A percentile compares a stretch with the other conserved stretches of the same genome.
phyloP scores from a whole-genome alignment of 805 yeast species.

The Pichia eremophila region DNA sequence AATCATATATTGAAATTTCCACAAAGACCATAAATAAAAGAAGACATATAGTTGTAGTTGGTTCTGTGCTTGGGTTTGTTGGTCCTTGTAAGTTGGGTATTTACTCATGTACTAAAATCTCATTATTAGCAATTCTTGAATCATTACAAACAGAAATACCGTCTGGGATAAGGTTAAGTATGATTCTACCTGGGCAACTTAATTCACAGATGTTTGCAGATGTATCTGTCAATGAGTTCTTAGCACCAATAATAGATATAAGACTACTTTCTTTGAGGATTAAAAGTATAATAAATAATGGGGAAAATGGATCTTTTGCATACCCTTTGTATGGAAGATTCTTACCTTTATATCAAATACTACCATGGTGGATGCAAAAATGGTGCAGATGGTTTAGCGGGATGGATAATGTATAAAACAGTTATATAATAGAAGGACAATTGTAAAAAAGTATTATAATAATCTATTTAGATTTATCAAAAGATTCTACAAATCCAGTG shows the following conservation, averaged over 20 bases:
- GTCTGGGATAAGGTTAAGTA: constrained; percentile 20
- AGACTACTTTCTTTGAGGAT: constrained; percentile 29
- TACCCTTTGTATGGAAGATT: constrained; percentile 40
- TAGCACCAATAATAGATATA: constrained; percentile 41
- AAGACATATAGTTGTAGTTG: constrained; percentile 31
- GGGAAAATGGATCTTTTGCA: constrained; percentile 34
- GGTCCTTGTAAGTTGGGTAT: constrained; percentile 40
- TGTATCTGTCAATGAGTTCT: constrained; percentile 32
- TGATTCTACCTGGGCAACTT: constrained; percentile 44
- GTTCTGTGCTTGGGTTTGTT: constrained; percentile 39
- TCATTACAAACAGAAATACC: constrained; percentile 34
- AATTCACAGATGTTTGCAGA: constrained; percentile 40
- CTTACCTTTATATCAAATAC: constrained; percentile 31
- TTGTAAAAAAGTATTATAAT: too few relatives aligned
- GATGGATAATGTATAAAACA: constrained; percentile 21
- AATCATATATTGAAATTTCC: constrained; percentile 21
- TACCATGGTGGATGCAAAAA: constrained; percentile 34
- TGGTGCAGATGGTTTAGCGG: constrained; percentile 20
- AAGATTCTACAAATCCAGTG: constrained; percentile 7
- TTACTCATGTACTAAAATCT: constrained; percentile 43
- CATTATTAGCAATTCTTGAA: constrained; percentile 35
- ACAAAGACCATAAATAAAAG: constrained; percentile 16
- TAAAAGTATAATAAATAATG: constrained; percentile 25
- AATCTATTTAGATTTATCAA: constrained; percentile 16
- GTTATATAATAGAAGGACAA: too few relatives aligned